Base-by-base conservation (phyloP, 108 stramenopile genomes). In the Stephanodiscus triporus region DNA sequence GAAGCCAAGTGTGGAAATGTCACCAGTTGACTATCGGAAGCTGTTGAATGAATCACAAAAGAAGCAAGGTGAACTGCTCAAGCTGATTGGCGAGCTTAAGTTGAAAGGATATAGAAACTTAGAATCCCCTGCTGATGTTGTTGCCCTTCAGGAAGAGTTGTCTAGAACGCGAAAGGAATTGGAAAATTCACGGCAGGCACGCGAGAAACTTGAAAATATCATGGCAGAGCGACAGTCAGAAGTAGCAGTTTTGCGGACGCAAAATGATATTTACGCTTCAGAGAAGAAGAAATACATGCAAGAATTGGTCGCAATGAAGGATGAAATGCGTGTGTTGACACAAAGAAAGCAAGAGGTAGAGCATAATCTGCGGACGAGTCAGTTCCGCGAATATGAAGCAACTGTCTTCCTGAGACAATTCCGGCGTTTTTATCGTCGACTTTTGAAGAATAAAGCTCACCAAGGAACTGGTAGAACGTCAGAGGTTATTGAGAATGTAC, bases 361-460 rank as follows among this genome's bases (percentile, higher is more conserved):
- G 50, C 85, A 86, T 38, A 76, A 86, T 42, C 66, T 95, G 20
- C 81, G 90, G 63, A 92, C 90, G 2, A 90, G 90, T 75, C 88
- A 86, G 57, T 95, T 95, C 69, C 90, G 94, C 27, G 95, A 96
- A 72, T 86, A 88, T 55, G 95, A 96, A 59, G 93, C 95, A 29
- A 88, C 89, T 1, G 78, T 89, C 26, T 96, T 96, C 68, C 64
- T 96, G 27, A 63, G 93, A 51, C 95, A 93, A 63, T 91, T 93
- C 62, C 87, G 93, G 22, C 83, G 87, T 14, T 94, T 94, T 59
- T 94, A 93, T 72, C 76, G 85, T 36, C 65, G 88, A 42, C 75
- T 91, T 30, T 47, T 90, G 59, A 76, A 68, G 54, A 85, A 88
- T 64, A 92, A 87, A 73, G 90, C 90, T 20, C 69, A 84, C 1